A percentile compares a stretch with the other conserved stretches of the same genome.
Conservation (phyloP, 768 basidiomycete genomes). For the Auriscalpium orientale region DNA sequence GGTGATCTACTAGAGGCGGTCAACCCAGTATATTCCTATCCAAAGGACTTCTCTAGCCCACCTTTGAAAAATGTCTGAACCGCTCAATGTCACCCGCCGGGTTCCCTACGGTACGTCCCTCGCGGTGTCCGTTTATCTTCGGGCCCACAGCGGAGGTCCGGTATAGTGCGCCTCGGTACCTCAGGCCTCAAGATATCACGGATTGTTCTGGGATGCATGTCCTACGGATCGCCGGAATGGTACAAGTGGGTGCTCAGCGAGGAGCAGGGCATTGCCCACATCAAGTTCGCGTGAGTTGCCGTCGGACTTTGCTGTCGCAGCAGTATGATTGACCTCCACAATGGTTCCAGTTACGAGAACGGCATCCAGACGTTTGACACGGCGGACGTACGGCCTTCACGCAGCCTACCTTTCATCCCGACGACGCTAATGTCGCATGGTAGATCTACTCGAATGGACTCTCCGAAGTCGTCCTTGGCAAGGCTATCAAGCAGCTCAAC, state of each 20-base stretch:
- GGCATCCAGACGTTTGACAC: constrained; percentile 26
- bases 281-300: constrained; percentile 25
- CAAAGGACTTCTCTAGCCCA: too few relatives aligned
- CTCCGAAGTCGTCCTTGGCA: constrained; percentile 29
- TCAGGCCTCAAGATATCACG: not conserved
- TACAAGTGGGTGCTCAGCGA: constrained; percentile 29
- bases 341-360: constrained; percentile 6
- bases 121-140: too few relatives aligned
- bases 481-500: constrained; percentile 28
- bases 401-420: not conserved
- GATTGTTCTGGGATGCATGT: constrained; percentile 20
- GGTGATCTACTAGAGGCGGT: too few relatives aligned
- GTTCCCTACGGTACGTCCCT: too few relatives aligned
- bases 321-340: not conserved
- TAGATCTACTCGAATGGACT: constrained; percentile 22
- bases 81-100: too few relatives aligned
- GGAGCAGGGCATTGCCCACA: constrained; percentile 29
- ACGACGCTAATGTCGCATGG: not conserved
- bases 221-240: constrained; percentile 20
- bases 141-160: too few relatives aligned
- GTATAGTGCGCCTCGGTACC: not conserved
- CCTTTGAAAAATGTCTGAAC: too few relatives aligned
- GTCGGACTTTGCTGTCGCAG: not conserved
- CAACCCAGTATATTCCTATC: too few relatives aligned
- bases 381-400: constrained; percentile 11